These are phyloP conservation scores for Hibiscus tridactylites DNA, from an alignment of 345 rosid species.

Conservation along the genomic window DNA sequence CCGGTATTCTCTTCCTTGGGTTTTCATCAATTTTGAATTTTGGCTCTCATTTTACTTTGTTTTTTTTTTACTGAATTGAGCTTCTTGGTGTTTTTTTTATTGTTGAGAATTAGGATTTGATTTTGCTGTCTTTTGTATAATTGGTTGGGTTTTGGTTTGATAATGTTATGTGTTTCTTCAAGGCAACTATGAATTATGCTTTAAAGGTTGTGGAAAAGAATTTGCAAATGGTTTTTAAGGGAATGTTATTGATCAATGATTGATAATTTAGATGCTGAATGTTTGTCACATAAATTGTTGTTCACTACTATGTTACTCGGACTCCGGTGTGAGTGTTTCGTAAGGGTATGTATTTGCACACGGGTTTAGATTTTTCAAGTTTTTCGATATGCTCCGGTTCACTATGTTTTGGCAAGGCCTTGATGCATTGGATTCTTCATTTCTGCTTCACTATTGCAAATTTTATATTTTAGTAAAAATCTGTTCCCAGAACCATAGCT, in stretches of 20 bases:
- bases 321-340: too few species aligned
- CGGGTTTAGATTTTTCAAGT: too few species aligned
- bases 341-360: too few species aligned
- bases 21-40: background rate
- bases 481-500: background rate
- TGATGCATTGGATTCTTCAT: background rate
- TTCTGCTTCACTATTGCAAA: background rate
- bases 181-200: too few species aligned
- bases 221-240: background rate
- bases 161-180: too few species aligned
- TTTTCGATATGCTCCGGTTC: background rate
- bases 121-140: background rate
- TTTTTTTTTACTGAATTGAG: background rate
- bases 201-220: background rate
- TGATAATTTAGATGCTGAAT: background rate
- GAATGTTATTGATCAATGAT: background rate
- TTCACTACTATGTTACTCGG: too few species aligned
- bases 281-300: background rate
- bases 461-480: too few species aligned
- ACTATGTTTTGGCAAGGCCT: background rate
- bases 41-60: background rate
- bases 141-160: background rate
- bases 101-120: background rate
- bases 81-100: background rate
- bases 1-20: slow-evolving; percentile 44